These are phyloP conservation scores for Stemphylium beticola DNA, from an alignment of 2,329 filamentous ascomycete genomes.

Conservation along the genomic window DNA sequence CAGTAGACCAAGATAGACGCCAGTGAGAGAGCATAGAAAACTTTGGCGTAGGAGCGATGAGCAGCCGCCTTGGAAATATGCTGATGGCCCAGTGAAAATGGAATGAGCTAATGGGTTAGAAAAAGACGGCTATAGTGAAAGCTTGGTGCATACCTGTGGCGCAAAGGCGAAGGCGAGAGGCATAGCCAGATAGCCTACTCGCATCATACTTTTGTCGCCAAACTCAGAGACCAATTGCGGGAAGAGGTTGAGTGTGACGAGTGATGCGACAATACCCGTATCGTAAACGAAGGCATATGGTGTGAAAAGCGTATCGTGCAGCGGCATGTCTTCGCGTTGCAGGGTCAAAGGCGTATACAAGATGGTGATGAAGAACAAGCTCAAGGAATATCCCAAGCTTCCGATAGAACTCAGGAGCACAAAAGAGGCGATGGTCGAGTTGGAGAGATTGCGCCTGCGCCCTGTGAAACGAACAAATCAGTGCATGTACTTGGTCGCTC, in stretches of 20 bases:
- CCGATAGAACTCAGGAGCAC: constrained; percentile 65
- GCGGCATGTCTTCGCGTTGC: constrained; percentile 36
- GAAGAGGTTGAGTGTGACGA: constrained; percentile 54
- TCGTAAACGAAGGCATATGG: constrained; percentile 45
- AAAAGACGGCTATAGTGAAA: neutral
- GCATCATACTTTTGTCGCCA: constrained; percentile 31
- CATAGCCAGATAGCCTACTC: constrained; percentile 35
- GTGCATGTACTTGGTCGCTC: neutral
- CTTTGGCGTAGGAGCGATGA: constrained; percentile 51
- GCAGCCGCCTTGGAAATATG: constrained; percentile 50
- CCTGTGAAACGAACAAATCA: constrained; percentile 34
- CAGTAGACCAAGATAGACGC: constrained; percentile 55
- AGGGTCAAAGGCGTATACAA: constrained; percentile 62
- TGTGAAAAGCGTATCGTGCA: constrained; percentile 42
- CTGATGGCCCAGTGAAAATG: constrained; percentile 57
- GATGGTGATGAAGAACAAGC: constrained; percentile 67
- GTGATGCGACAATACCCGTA: constrained; percentile 54
- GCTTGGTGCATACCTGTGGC: constrained; percentile 29
- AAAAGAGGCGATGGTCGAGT: constrained; percentile 59
- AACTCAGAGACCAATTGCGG: constrained; percentile 33
- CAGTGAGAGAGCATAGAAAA: constrained; percentile 58
- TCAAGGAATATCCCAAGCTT: constrained; percentile 67
- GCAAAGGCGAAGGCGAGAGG: constrained; percentile 47
- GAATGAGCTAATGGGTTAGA: constrained; percentile 47
- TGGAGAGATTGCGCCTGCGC: constrained; percentile 61